Base-by-base conservation (phyloP, 495 filamentous ascomycete species). In the Glutinoglossum americanum region DNA sequence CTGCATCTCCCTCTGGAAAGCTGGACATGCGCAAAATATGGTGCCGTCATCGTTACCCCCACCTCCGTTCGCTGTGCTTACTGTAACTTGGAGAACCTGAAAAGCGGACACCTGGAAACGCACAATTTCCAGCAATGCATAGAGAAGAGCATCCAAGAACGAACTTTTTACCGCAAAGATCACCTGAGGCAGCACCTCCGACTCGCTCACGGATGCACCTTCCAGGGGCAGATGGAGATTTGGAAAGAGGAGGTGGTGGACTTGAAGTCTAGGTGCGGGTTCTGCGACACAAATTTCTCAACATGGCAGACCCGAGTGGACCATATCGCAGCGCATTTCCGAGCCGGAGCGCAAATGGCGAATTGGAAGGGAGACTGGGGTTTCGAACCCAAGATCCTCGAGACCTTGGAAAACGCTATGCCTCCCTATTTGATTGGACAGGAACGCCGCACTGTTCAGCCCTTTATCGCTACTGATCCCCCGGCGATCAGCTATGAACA, bases 131-230 rank as follows among this genome's bases (percentile, higher is more conserved):
- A 74, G 3, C 66, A 78, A 19, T 92, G 86, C 62, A 78, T 78
- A 39, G 78, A 80, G 59, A 78, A 82, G 41, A 77, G 82, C 0
- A 56, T 76, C 0, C 69, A 74, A 39, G 80, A 85, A 55, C 76
- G 86, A 0, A 84, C 84, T 0, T 93, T 90, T 64, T 86, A 82
- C 55, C 77, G 87, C 17, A 93, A 90, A 68, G 87, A 93, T 63
- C 84, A 93, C 64, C 71, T 93, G 1, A 76, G 81, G 55, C 87
- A 93, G 64, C 87, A 93, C 64, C 69, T 93, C 23, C 79, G 83
- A 45, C 78, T 90, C 30, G 83, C 89, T 56, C 87, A 93, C 64
- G 69, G 77, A 49, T 78, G 78, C 32, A 83, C 80, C 60, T 75
- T 79, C 57, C 72, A 74, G 10, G 62, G 71, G n/a, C 73, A 71